A percentile compares a stretch with the other conserved stretches of the same genome.
phyloP scores from a whole-genome alignment of 169 alveolate genomes.

The Ichthyophthirius multifiliis region DNA sequence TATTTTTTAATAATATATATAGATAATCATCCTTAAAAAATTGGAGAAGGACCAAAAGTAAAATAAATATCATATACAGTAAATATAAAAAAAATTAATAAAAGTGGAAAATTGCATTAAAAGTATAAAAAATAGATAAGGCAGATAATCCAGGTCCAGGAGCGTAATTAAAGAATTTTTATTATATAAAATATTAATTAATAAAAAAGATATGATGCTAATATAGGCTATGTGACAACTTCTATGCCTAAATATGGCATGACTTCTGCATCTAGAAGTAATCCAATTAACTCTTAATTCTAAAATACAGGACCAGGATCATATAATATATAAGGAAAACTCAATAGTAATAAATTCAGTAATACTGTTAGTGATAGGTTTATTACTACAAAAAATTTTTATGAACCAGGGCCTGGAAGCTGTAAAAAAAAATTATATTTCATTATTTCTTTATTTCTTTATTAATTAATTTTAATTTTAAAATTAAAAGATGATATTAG shows the following conservation, averaged over 20 bases:
- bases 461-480: neutral
- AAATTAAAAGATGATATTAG: neutral
- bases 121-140: neutral
- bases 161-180: neutral
- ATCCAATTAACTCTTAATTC: neutral
- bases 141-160: neutral
- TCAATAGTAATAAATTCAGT: neutral
- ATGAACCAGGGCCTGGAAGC: neutral
- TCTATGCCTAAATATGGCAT: neutral
- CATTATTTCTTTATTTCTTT: neutral
- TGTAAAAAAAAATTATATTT: too few relatives aligned
- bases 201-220: neutral
- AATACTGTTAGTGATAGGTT: neutral
- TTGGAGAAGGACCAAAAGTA: slow-evolving; percentile 6
- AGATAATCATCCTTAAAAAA: neutral
- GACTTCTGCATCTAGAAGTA: neutral
- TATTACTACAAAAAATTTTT: neutral
- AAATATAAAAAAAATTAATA: neutral
- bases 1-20: neutral
- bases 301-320: neutral
- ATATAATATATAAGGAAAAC: neutral
- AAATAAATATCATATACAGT: neutral
- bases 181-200: neutral
- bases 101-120: neutral
- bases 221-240: neutral